Evolutionary conservation across 1,139 yeast species (phyloP).

Genomic region (Diutina ranongensis): DNA sequence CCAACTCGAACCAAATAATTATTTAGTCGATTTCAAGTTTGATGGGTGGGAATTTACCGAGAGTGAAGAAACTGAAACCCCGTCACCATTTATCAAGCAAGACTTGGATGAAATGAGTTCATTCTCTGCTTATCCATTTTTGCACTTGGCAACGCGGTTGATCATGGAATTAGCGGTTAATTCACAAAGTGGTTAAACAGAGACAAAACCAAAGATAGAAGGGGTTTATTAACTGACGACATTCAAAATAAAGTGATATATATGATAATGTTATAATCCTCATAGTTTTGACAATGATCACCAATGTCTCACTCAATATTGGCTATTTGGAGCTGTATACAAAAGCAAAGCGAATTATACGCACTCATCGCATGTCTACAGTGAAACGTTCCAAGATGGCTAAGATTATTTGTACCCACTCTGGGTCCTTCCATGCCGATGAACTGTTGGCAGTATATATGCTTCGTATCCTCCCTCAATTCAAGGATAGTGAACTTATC

Average conservation of each 20-base stretch:
- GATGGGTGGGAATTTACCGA: conserved; percentile 78
- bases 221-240: too few species aligned
- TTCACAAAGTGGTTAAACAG: conserved; percentile 31
- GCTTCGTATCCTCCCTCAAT: conserved; percentile 65
- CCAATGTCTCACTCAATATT: too few species aligned
- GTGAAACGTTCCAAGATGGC: conserved; percentile 3
- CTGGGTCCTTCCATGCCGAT: conserved; percentile 95
- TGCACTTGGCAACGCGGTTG: conserved; percentile 82
- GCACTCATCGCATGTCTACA: not conserved
- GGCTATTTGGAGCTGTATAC: too few species aligned
- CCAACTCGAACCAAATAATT: conserved; percentile 91
- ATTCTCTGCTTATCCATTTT: conserved; percentile 88
- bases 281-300: too few species aligned
- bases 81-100: conserved; percentile 15
- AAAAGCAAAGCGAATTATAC: too few species aligned
- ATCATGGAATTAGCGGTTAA: conserved; percentile 97
- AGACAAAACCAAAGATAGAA: not conserved
- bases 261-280: too few species aligned
- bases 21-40: conserved; percentile 91
- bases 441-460: conserved; percentile 93
- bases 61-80: conserved; percentile 12
- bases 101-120: conserved; percentile 65
- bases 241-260: too few species aligned
- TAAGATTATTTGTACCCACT: conserved; percentile 65
- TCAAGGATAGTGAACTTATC: conserved; percentile 50